phyloP scores from a whole-genome alignment of 805 yeast genomes.

The Cyberlindnera mississippiensis region DNA sequence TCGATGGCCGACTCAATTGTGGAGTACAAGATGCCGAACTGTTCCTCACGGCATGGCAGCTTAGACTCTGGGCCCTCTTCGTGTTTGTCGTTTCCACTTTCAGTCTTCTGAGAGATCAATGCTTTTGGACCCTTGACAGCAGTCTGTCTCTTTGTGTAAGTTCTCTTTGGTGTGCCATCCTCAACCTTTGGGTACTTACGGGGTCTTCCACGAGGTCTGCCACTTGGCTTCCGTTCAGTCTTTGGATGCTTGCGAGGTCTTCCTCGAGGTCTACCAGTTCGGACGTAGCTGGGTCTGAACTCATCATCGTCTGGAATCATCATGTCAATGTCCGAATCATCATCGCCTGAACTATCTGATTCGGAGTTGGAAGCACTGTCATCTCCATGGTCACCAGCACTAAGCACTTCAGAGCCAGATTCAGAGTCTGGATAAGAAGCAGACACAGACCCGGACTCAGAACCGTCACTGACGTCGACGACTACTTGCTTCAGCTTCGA shows the following conservation, averaged over 20 bases:
- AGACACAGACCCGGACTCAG: too few species aligned
- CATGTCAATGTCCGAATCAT: not conserved
- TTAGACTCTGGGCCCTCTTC: not conserved
- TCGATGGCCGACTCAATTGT: slow-evolving; percentile 69
- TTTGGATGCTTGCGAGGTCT: slow-evolving; percentile 17
- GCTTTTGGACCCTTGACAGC: slow-evolving; percentile 24
- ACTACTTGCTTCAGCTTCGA: slow-evolving; percentile 9
- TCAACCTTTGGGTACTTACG: slow-evolving; percentile 15
- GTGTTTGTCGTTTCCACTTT: not conserved
- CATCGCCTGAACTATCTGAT: slow-evolving; percentile 2
- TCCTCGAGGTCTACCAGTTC: slow-evolving; percentile 25
- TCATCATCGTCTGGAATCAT: slow-evolving; percentile 19
- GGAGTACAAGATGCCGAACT: slow-evolving; percentile 65
- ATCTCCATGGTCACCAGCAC: slow-evolving; percentile 3
- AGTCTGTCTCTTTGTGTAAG: slow-evolving; percentile 26
- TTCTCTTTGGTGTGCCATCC: slow-evolving; percentile 18
- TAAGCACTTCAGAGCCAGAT: slow-evolving; percentile 1
- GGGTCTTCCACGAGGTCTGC: slow-evolving; percentile 28
- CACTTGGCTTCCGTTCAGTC: not conserved
- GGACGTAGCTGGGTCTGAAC: slow-evolving; percentile 24
- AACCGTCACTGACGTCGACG: slow-evolving; percentile 6
- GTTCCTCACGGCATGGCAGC: slow-evolving; percentile 84
- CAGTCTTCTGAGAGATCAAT: not conserved
- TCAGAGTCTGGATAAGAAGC: too few species aligned
- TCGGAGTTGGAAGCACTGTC: not conserved